A percentile compares a stretch with the other conserved stretches of the same genome.
phyloP scores from a whole-genome alignment of 257 asterid species.

The Plectranthus barbatus region DNA sequence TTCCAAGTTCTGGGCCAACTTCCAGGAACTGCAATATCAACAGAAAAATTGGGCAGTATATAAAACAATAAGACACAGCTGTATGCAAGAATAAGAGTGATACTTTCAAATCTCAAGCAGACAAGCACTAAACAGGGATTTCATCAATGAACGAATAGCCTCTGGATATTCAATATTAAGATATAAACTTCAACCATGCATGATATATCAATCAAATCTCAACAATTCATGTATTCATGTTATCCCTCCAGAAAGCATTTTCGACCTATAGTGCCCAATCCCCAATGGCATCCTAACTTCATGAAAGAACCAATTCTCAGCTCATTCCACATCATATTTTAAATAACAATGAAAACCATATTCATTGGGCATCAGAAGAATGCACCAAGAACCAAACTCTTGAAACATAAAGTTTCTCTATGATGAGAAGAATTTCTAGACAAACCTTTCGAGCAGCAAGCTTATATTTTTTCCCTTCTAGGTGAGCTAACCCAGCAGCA shows the following conservation, averaged over 20 bases:
- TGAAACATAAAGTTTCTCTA: not conserved
- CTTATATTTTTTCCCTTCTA: slow-evolving; percentile 77
- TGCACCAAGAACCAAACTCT: not conserved
- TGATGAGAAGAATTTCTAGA: not conserved
- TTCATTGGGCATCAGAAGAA: not conserved
- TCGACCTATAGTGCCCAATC: too few species aligned
- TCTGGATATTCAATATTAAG: too few species aligned
- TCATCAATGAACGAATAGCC: not conserved
- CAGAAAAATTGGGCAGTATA: not conserved
- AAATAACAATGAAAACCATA: too few species aligned
- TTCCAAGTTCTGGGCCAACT: slow-evolving; percentile 76
- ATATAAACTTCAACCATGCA: too few species aligned
- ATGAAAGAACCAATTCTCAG: too few species aligned
- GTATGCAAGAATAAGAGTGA: not conserved
- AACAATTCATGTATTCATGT: too few species aligned
- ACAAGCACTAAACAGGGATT: not conserved
- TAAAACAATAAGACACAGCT: not conserved
- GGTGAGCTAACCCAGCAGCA: slow-evolving; percentile 88
- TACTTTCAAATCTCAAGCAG: not conserved
- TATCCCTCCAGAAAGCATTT: too few species aligned
- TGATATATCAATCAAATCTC: too few species aligned
- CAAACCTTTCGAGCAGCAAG: slow-evolving; percentile 98
- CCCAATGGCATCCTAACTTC: too few species aligned
- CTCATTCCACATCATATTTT: too few species aligned
- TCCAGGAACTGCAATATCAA: slow-evolving; percentile 69